These are phyloP conservation scores for Akanthomyces dipterigenus DNA, from an alignment of 2,329 filamentous ascomycete genomes.

Conservation along the genomic window DNA sequence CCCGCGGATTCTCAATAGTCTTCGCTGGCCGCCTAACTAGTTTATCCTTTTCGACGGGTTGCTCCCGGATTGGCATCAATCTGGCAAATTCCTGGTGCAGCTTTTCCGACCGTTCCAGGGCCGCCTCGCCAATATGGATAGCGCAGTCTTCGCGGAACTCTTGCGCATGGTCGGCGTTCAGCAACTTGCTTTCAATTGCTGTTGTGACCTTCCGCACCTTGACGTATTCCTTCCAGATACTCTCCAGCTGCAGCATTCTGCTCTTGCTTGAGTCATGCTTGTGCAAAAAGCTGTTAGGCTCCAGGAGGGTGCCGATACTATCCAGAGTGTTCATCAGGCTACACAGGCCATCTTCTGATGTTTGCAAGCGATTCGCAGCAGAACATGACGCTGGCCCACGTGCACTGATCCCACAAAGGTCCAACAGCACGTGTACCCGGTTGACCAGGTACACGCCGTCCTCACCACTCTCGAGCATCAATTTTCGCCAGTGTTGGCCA, in stretches of 20 bases:
- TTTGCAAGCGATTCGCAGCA: slow-evolving; percentile 19
- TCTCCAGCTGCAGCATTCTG: slow-evolving; percentile 27
- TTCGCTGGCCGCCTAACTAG: neutral
- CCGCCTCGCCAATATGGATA: slow-evolving; percentile 19
- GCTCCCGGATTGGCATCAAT: neutral
- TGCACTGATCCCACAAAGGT: slow-evolving; percentile 27
- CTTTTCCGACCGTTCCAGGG: slow-evolving; percentile 17
- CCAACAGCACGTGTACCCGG: slow-evolving; percentile 28
- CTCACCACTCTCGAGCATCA: slow-evolving; percentile 19
- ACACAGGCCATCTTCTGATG: slow-evolving; percentile 18
- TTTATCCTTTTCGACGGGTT: neutral
- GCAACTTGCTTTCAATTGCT: slow-evolving; percentile 30
- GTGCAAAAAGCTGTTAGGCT: neutral
- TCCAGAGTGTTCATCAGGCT: neutral
- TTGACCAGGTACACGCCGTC: slow-evolving; percentile 23
- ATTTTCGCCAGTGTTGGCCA: slow-evolving; percentile 20
- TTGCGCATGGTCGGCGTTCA: slow-evolving; percentile 23
- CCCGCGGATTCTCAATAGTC: neutral
- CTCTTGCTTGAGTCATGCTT: slow-evolving; percentile 14
- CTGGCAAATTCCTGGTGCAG: slow-evolving; percentile 19
- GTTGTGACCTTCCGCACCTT: slow-evolving; percentile 21
- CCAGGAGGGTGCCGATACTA: neutral
- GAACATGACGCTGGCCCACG: neutral
- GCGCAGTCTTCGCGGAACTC: slow-evolving; percentile 26
- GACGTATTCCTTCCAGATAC: slow-evolving; percentile 26